Evolutionary conservation across 345 rosid genomes (phyloP).

Genomic region (Fremontodendron californicum): DNA sequence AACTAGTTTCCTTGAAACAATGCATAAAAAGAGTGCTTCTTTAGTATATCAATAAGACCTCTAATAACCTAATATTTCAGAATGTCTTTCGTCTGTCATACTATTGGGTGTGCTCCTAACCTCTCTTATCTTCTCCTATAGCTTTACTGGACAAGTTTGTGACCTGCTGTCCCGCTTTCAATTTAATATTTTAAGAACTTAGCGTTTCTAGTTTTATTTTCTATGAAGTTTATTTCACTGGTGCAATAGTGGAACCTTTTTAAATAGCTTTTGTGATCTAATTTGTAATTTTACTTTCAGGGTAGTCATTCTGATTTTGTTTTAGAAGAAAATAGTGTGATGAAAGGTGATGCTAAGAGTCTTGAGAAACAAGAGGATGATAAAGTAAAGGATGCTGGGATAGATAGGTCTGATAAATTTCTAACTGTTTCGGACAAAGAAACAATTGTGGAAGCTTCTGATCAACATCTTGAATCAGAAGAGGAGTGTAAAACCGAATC

Average conservation of each 20-base stretch:
- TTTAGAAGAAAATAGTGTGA: conserved; percentile 11
- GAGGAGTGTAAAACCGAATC: conserved; percentile 10
- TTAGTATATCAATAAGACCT: background rate
- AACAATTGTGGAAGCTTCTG: background rate
- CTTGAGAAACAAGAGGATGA: conserved; percentile 1
- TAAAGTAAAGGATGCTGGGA: background rate
- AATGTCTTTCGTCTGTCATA: background rate
- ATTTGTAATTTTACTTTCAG: conserved; percentile 14
- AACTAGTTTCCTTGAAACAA: background rate
- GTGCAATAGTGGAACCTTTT: conserved; percentile 9
- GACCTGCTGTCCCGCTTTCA: background rate
- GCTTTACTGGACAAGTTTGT: background rate
- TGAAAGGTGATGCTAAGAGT: background rate
- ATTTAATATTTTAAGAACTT: background rate
- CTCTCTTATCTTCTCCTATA: background rate
- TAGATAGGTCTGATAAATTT: background rate
- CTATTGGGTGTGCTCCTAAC: background rate
- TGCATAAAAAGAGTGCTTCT: background rate
- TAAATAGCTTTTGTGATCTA: background rate
- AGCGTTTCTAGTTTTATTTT: background rate
- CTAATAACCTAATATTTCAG: background rate
- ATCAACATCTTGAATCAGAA: conserved; percentile 10
- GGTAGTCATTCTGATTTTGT: conserved; percentile 8
- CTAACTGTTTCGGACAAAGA: background rate
- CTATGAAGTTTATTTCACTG: background rate